Conservation (phyloP, 495 filamentous ascomycete genomes). For the Penicillium nucicola region DNA sequence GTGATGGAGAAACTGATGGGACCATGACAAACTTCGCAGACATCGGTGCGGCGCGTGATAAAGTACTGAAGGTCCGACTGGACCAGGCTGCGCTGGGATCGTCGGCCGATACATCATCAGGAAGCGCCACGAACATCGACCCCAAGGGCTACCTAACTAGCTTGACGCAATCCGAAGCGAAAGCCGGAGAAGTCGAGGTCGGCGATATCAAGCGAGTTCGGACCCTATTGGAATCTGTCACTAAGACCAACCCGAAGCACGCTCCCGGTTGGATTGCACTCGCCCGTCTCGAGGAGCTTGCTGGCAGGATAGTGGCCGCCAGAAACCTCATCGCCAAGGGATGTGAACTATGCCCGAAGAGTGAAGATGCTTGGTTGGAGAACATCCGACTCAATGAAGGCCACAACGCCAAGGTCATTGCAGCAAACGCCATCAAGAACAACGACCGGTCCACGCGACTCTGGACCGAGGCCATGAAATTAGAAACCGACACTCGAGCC, state of each 20-base stretch:
- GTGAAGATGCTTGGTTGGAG: constrained; percentile 93
- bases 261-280: constrained; percentile 96
- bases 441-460: constrained; percentile 85
- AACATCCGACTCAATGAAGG: constrained; percentile 89
- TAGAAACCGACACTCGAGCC: constrained; percentile 74
- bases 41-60: constrained; percentile 92
- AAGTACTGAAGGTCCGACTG: constrained; percentile 84
- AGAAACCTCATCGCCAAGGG: constrained; percentile 81
- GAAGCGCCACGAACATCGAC: constrained; percentile 89
- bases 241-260: constrained; percentile 91
- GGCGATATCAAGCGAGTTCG: constrained; percentile 96
- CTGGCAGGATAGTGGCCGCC: constrained; percentile 84
- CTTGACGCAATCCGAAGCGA: constrained; percentile 72
- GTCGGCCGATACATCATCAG: constrained; percentile 65
- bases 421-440: constrained; percentile 86
- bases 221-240: constrained; percentile 88
- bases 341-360: constrained; percentile 86
- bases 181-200: constrained; percentile 75
- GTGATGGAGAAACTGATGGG: constrained; percentile 61
- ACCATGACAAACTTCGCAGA: constrained; percentile 98
- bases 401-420: constrained; percentile 91
- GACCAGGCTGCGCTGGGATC: constrained; percentile 80
- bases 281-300: constrained; percentile 86
- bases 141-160: constrained; percentile 94
- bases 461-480: constrained; percentile 92